A percentile compares a stretch with the other conserved stretches of the same genome.
phyloP scores from a whole-genome alignment of 1,284 basidiomycete species.

The Mycena citricolor region DNA sequence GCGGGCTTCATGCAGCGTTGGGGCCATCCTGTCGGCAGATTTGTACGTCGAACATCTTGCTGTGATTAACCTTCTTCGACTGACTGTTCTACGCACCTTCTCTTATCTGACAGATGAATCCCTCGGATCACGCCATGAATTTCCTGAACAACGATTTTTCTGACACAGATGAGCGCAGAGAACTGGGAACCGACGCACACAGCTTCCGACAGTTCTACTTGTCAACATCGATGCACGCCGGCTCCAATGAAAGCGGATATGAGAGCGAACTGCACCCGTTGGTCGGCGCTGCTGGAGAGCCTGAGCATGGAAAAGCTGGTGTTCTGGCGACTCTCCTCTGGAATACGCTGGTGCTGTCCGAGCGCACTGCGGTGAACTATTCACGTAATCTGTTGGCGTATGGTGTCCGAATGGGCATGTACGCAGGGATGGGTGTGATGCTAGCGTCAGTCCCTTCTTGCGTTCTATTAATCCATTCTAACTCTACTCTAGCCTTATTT shows the following conservation, averaged over 20 bases:
- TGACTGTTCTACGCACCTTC: too few relatives aligned
- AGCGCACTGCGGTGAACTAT: slow-evolving; percentile 38
- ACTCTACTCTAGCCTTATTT: slow-evolving; percentile 42
- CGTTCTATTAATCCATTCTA: background rate
- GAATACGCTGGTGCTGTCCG: slow-evolving; percentile 38
- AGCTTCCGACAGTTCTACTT: slow-evolving; percentile 37
- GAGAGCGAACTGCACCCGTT: too few relatives aligned
- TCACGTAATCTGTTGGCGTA: slow-evolving; percentile 57
- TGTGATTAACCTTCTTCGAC: background rate
- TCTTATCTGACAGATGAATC: slow-evolving; percentile 33
- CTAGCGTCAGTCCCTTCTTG: slow-evolving; percentile 39
- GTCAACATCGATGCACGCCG: slow-evolving; percentile 21
- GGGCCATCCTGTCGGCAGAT: slow-evolving; percentile 37
- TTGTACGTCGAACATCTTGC: slow-evolving; percentile 29
- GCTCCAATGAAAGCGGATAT: background rate
- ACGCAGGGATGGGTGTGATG: slow-evolving; percentile 53
- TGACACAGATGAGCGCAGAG: slow-evolving; percentile 11
- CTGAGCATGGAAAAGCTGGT: slow-evolving; percentile 30
- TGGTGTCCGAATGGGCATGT: slow-evolving; percentile 63
- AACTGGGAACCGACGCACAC: slow-evolving; percentile 22
- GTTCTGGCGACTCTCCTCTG: slow-evolving; percentile 32
- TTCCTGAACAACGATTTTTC: slow-evolving; percentile 48
- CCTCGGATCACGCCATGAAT: slow-evolving; percentile 43
- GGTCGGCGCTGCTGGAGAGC: too few relatives aligned
- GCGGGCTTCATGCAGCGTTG: slow-evolving; percentile 38